Evolutionary conservation across 192 early-diverging fungal species (phyloP).

Genomic region (Mortierella antarctica): DNA sequence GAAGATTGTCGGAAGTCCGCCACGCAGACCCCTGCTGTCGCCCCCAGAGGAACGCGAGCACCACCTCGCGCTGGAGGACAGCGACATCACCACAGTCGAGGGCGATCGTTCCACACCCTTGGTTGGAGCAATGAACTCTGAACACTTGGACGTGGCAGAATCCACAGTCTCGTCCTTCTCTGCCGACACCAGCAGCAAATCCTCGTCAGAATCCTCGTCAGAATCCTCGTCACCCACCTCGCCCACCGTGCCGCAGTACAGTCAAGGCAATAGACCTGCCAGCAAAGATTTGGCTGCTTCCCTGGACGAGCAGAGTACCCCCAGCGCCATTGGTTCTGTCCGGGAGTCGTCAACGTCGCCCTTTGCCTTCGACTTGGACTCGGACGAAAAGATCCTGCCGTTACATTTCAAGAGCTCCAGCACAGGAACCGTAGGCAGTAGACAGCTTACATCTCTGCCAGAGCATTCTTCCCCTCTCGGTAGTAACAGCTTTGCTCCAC

Average conservation of each 20-base stretch:
- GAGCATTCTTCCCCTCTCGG: constrained; percentile 11
- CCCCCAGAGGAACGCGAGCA: constrained; percentile 54
- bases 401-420: constrained; percentile 41
- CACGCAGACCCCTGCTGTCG: constrained; percentile 63
- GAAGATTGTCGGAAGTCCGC: constrained; percentile 72
- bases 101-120: background rate
- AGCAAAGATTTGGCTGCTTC: constrained; percentile 1
- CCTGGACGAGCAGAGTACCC: background rate
- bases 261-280: background rate
- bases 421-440: constrained; percentile 12
- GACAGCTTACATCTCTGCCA: background rate
- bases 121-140: background rate
- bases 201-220: constrained; percentile 20
- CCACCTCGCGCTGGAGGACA: constrained; percentile 4
- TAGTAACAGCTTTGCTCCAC: background rate
- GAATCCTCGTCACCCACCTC: constrained; percentile 19
- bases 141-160: constrained; percentile 20
- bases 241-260: constrained; percentile 33
- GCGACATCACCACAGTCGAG: constrained; percentile 12
- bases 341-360: constrained; percentile 5
- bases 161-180: constrained; percentile 27
- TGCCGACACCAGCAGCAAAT: constrained; percentile 17
- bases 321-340: background rate
- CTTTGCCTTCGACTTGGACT: constrained; percentile 15
- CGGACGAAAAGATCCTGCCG: constrained; percentile 5